phyloP scores from a whole-genome alignment of 495 filamentous ascomycete genomes.

The Lophiostoma macrostomum region DNA sequence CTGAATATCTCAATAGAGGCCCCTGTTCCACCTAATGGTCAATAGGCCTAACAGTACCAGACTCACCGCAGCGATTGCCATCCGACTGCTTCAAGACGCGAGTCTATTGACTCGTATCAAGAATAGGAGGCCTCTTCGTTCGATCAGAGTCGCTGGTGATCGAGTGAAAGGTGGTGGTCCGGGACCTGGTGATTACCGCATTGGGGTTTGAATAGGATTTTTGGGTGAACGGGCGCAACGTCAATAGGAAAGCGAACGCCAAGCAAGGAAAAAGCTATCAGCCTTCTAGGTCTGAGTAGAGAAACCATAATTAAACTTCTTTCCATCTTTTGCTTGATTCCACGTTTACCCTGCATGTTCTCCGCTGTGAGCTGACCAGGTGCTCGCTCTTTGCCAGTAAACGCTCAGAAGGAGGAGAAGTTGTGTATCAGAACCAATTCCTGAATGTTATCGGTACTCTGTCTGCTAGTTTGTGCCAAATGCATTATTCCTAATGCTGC shows the following conservation, averaged over 20 bases:
- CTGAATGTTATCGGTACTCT: too few species aligned
- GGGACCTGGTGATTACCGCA: neutral
- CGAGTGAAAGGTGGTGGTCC: neutral
- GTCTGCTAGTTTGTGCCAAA: too few species aligned
- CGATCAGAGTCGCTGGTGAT: too few species aligned
- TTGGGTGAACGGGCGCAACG: neutral
- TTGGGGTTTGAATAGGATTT: slow-evolving; percentile 14
- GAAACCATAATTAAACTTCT: neutral
- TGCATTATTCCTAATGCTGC: too few species aligned
- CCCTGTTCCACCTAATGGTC: neutral
- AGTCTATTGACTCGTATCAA: neutral
- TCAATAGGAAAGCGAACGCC: neutral
- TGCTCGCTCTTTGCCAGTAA: too few species aligned
- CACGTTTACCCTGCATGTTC: too few species aligned
- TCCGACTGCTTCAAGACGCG: neutral
- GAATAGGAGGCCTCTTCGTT: slow-evolving; percentile 1
- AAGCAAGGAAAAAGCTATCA: too few species aligned
- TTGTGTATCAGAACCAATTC: too few species aligned
- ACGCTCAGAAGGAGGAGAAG: too few species aligned
- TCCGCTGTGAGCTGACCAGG: too few species aligned
- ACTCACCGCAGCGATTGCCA: neutral
- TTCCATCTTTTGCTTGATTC: too few species aligned
- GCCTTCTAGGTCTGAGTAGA: slow-evolving; percentile 1
- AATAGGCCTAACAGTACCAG: too few species aligned
- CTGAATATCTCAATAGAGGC: slow-evolving; percentile 12